Base-by-base conservation (phyloP, 176 grass and related monocot species). In the Aegilops sharonensis region DNA sequence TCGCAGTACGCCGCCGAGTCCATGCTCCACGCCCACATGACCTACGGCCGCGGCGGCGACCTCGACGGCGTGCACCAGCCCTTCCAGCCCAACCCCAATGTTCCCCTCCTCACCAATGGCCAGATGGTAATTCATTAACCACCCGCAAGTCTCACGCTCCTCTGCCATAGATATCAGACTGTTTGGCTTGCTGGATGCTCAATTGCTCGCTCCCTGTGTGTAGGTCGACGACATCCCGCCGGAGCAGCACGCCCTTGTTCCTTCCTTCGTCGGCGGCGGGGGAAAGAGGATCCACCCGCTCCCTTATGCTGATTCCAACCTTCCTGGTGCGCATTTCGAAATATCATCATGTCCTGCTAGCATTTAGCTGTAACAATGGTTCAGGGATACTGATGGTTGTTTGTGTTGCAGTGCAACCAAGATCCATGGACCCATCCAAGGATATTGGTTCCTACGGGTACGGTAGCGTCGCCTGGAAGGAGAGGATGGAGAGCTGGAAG, bases 401-500 rank as follows among this genome's bases (percentile, higher is more conserved):
- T 65, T 60, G 43, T 56, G 48, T 9, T 89, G 64, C 91, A 95
- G 93, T 92, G 57, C 93, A 89, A 93, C 89, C 88, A 4, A 86
- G 93, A 93, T 92, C 93, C 12, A 95, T 95, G 93, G 93, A 95
- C 74, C 93, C 93, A 23, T 95, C 91, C 39, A 95, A 93, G 89
- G 93, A 95, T 72, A 84, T 95, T 15, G 93, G 86, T 52, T 91
- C 93, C 23, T 95, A 95, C 27, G 93, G 93, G 25, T 95, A 95
- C 52, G 93, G 93, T 29, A 95, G 93, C 66, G 93, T 95, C 11
- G 93, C 93, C 62, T 95, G 93, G 93, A 95, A 95, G 85, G 91
- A 95, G 86, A 91, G 93, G 84, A 93, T 95, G 93, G 93, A 95
- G 68, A 88, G 81, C 77, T 95, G 93, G 93, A 95, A 95, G 77